These are phyloP conservation scores for Mycena galericulata DNA, from an alignment of 768 basidiomycete genomes.

Conservation along the genomic window DNA sequence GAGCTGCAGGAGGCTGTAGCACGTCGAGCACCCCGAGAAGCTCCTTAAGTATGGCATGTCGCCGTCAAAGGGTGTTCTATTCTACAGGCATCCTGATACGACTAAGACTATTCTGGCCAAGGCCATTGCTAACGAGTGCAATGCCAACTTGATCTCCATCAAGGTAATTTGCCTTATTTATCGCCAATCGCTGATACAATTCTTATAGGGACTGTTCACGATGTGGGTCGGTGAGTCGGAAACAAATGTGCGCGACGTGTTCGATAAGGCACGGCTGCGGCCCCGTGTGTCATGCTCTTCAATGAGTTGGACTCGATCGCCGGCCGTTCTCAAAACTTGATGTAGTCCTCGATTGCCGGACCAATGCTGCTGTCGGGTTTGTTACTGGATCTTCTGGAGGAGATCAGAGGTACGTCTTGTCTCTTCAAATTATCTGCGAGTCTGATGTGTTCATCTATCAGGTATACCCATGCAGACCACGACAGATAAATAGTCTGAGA, in stretches of 20 bases:
- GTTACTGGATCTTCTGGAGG: constrained; percentile 35
- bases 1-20: constrained; percentile 99
- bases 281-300: constrained; percentile 99
- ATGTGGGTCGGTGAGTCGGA: constrained; percentile 99
- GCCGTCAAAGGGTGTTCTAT: too few relatives aligned
- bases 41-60: constrained; percentile 99
- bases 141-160: constrained; percentile 99
- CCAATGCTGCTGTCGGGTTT: constrained; percentile 31
- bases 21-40: constrained; percentile 99
- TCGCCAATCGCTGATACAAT: constrained; percentile 26
- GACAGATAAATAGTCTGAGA: constrained; percentile 2
- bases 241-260: constrained; percentile 99
- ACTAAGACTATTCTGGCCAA: too few relatives aligned
- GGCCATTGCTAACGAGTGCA: too few relatives aligned
- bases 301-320: constrained; percentile 99
- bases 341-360: constrained; percentile 36
- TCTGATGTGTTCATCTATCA: not conserved
- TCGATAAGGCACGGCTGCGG: constrained; percentile 99
- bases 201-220: constrained; percentile 85
- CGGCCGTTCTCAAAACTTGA: constrained; percentile 17
- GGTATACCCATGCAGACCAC: not conserved
- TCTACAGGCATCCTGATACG: too few relatives aligned
- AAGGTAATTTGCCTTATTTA: constrained; percentile 68
- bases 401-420: constrained; percentile 14
- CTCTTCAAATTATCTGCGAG: not conserved